phyloP scores from a whole-genome alignment of 2,329 filamentous ascomycete species.

The Arthrobotrys conoides region DNA sequence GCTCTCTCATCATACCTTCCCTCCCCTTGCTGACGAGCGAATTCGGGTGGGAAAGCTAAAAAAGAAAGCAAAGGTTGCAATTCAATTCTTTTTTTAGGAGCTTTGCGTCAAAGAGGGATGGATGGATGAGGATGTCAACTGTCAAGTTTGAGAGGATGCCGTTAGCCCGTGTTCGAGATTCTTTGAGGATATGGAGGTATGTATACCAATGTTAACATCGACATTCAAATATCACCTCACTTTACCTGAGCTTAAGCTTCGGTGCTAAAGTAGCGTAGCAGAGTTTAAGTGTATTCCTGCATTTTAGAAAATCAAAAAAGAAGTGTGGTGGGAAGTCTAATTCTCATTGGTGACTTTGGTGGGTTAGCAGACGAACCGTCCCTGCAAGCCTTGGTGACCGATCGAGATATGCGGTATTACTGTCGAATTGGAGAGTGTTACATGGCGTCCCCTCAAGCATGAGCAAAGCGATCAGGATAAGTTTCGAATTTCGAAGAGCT shows the following conservation, averaged over 20 bases:
- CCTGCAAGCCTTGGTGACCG: slow-evolving; percentile 2
- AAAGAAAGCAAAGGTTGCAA: background rate
- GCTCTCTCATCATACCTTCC: background rate
- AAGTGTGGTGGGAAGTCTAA: slow-evolving; percentile 23
- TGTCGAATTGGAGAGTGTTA: slow-evolving; percentile 30
- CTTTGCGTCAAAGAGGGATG: background rate
- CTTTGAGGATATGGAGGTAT: background rate
- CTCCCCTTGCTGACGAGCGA: slow-evolving; percentile 6
- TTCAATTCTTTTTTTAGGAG: slow-evolving; percentile 17
- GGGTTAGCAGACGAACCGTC: background rate
- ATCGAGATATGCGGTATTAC: slow-evolving; percentile 19
- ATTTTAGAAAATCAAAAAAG: background rate
- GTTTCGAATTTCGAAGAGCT: background rate
- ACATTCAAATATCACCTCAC: background rate
- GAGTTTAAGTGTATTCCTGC: background rate
- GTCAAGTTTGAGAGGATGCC: background rate
- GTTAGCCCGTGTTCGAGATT: slow-evolving; percentile 23
- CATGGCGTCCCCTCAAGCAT: background rate
- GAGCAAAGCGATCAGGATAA: background rate
- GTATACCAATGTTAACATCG: background rate
- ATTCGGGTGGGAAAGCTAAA: background rate
- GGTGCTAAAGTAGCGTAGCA: background rate
- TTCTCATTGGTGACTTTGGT: slow-evolving; percentile 18
- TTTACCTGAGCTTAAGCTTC: background rate
- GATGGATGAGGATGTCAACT: background rate